Percentiles rank a stretch among this genome's conserved stretches.
Conservation (phyloP, 306 rosid genomes). For the Sesbania bispinosa region DNA sequence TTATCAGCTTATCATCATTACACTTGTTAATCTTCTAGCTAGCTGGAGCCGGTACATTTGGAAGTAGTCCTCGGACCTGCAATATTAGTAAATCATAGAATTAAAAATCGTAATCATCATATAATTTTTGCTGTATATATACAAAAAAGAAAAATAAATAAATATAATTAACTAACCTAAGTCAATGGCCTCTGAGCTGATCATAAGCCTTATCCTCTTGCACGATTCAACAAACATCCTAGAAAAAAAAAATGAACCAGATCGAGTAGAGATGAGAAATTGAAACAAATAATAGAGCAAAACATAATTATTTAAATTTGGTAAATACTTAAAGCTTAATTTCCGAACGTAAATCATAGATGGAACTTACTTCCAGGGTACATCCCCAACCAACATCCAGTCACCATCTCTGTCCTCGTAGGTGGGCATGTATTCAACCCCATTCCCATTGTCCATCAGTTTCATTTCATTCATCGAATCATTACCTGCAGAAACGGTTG, state of each 20-base stretch:
- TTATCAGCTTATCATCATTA: not conserved
- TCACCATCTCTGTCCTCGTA: constrained; percentile 79
- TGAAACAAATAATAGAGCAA: too few species aligned
- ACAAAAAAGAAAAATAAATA: not conserved
- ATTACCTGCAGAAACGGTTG: constrained; percentile 32
- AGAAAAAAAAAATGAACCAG: not conserved
- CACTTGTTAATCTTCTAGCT: not conserved
- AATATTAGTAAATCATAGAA: not conserved
- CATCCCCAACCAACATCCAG: constrained; percentile 87
- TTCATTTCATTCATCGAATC: constrained; percentile 51
- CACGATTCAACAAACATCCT: constrained; percentile 81
- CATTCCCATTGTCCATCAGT: constrained; percentile 44
- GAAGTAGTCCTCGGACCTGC: constrained; percentile 15
- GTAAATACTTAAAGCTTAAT: not conserved
- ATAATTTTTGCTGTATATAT: too few species aligned
- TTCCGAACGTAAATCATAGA: not conserved
- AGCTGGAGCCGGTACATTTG: constrained; percentile 7
- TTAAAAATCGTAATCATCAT: too few species aligned
- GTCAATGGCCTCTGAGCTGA: constrained; percentile 55
- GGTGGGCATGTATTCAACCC: constrained; percentile 58
- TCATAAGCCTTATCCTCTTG: constrained; percentile 60
- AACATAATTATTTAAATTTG: not conserved
- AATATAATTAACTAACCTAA: constrained; percentile 35
- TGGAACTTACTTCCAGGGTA: constrained; percentile 70
- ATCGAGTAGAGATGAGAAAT: too few species aligned